These are phyloP conservation scores for Chrysosporium keratinophilum DNA, from an alignment of 2,329 filamentous ascomycete genomes.

Conservation along the genomic window DNA sequence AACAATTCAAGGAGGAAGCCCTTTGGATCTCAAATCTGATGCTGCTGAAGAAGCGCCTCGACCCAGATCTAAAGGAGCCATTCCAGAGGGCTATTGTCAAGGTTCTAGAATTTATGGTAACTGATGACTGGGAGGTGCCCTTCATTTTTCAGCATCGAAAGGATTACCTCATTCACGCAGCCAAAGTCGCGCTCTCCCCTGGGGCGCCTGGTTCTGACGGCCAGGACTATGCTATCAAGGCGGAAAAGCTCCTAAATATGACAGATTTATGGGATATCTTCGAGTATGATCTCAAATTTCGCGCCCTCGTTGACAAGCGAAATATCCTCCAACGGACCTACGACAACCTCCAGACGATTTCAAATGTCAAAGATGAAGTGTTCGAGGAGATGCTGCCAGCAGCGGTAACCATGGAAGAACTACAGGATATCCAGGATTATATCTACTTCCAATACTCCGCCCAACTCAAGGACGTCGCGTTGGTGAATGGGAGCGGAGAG, in stretches of 20 bases:
- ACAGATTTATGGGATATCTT: constrained; percentile 92
- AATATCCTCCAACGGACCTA: constrained; percentile 72
- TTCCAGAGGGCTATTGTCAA: constrained; percentile 85
- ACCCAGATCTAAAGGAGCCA: constrained; percentile 61
- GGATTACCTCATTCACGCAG: constrained; percentile 88
- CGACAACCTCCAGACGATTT: constrained; percentile 59
- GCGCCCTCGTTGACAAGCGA: constrained; percentile 83
- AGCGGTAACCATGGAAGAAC: constrained; percentile 80
- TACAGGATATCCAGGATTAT: constrained; percentile 95
- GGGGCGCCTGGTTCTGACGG: constrained; percentile 58
- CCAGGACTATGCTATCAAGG: constrained; percentile 61
- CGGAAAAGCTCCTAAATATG: constrained; percentile 82
- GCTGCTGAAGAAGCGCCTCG: constrained; percentile 73
- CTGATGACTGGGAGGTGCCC: constrained; percentile 88
- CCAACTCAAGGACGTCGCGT: constrained; percentile 69
- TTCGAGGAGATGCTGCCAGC: constrained; percentile 73
- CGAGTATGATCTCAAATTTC: constrained; percentile 89
- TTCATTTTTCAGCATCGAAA: constrained; percentile 98
- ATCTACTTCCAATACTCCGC: constrained; percentile 85
- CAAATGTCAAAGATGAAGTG: constrained; percentile 58
- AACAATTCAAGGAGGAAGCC: constrained; percentile 82
- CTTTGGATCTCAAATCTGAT: constrained; percentile 85
- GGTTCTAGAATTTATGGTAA: constrained; percentile 88
- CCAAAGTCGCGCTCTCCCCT: constrained; percentile 54
- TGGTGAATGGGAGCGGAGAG: constrained; percentile 46